Evolutionary conservation across 768 basidiomycete genomes (phyloP).

Genomic region (Tricholoma sp.): DNA sequence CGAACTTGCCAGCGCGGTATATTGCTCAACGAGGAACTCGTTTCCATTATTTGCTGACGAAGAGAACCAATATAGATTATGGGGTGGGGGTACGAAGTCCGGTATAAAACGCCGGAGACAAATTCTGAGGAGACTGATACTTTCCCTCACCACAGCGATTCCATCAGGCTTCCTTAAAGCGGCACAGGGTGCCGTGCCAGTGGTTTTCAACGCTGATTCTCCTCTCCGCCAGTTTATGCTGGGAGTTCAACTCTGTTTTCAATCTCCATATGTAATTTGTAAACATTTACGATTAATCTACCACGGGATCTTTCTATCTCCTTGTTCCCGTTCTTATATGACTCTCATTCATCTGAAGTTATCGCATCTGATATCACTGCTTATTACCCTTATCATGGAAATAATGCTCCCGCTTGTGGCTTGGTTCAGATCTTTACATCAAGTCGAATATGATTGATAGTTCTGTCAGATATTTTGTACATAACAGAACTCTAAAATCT

Average conservation of each 20-base stretch:
- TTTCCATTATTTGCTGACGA: neutral
- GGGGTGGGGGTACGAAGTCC: constrained; percentile 1
- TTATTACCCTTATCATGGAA: too few species aligned
- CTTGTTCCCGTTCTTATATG: neutral
- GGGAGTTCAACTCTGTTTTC: too few species aligned
- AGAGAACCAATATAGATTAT: neutral
- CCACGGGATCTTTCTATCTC: neutral
- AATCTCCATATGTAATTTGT: neutral
- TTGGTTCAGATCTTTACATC: neutral
- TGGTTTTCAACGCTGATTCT: neutral
- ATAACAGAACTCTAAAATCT: neutral
- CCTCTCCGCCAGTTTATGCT: too few species aligned
- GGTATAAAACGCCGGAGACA: neutral
- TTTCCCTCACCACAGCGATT: neutral
- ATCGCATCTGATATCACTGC: too few species aligned
- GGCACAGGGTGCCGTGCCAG: neutral
- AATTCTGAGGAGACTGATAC: neutral
- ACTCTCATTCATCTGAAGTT: neutral
- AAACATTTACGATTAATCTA: neutral
- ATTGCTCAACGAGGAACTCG: neutral
- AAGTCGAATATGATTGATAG: neutral
- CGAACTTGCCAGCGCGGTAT: constrained; percentile 11
- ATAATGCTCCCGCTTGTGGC: neutral
- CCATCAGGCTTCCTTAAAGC: neutral
- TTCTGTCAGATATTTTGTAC: neutral